Evolutionary conservation across 2,329 filamentous ascomycete species (phyloP).

Genomic region (Neopestalotiopsis sp.): DNA sequence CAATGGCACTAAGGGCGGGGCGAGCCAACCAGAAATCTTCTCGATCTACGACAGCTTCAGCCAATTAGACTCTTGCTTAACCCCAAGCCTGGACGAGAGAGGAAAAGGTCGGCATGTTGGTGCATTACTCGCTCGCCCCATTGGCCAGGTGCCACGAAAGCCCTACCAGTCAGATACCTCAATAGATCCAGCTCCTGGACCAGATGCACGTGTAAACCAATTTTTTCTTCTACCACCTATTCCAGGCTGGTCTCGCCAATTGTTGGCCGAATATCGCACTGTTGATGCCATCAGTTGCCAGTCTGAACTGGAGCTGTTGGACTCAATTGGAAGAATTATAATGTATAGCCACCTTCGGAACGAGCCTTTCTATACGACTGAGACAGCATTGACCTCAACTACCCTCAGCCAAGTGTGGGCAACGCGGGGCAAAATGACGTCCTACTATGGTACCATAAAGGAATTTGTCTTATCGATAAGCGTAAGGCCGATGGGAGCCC

Average conservation of each 20-base stretch:
- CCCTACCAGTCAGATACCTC: conserved; percentile 11
- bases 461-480: not conserved
- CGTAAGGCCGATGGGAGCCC: not conserved
- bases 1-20: conserved; percentile 7
- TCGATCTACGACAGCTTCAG: conserved; percentile 13
- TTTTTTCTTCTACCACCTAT: not conserved
- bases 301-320: not conserved
- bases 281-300: not conserved
- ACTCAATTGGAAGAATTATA: not conserved
- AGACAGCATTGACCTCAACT: not conserved
- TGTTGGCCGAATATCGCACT: not conserved
- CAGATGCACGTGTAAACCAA: not conserved
- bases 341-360: not conserved
- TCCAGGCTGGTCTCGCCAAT: not conserved
- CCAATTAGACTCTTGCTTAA: conserved; percentile 12
- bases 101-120: not conserved
- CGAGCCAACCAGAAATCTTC: conserved; percentile 15
- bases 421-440: not conserved
- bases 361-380: no score
- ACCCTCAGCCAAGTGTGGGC: not conserved
- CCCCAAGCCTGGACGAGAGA: not conserved
- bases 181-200: not conserved
- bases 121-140: conserved; percentile 12
- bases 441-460: not conserved
- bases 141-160: conserved; percentile 17